Evolutionary conservation across 805 yeast genomes (phyloP).

Genomic region (Cyberlindnera euphorbiae): DNA sequence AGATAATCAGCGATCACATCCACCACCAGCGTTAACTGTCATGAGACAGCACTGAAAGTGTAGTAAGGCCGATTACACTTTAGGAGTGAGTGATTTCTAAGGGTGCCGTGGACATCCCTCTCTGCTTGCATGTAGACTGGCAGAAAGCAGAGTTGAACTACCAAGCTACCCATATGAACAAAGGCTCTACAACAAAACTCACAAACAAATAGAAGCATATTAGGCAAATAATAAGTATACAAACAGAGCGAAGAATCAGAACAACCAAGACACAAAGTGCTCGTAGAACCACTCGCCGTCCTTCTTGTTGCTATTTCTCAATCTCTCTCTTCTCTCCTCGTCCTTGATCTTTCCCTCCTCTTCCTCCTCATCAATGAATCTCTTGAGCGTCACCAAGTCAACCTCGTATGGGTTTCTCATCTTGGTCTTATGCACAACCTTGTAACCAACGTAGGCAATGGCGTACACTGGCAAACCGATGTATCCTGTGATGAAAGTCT

Average conservation of each 20-base stretch:
- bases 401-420: constrained; percentile 49
- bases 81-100: no score
- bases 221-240: background rate
- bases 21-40: no score
- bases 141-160: no score
- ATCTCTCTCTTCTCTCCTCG: constrained; percentile 13
- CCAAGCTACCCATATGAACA: no score
- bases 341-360: constrained; percentile 20
- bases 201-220: no score
- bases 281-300: constrained; percentile 44
- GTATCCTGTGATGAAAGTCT: constrained; percentile 71
- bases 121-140: no score
- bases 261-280: constrained; percentile 44
- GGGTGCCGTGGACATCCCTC: no score
- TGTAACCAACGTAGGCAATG: constrained; percentile 53
- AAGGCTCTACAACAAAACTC: no score
- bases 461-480: constrained; percentile 57
- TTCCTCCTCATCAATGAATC: constrained; percentile 32
- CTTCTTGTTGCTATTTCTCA: constrained; percentile 23
- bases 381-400: constrained; percentile 52
- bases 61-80: no score
- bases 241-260: constrained; percentile 24
- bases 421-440: constrained; percentile 47
- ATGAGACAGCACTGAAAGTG: no score
- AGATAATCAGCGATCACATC: no score